These are phyloP conservation scores for Colletotrichum tofieldiae DNA, from an alignment of 2,329 filamentous ascomycete genomes.

Conservation along the genomic window DNA sequence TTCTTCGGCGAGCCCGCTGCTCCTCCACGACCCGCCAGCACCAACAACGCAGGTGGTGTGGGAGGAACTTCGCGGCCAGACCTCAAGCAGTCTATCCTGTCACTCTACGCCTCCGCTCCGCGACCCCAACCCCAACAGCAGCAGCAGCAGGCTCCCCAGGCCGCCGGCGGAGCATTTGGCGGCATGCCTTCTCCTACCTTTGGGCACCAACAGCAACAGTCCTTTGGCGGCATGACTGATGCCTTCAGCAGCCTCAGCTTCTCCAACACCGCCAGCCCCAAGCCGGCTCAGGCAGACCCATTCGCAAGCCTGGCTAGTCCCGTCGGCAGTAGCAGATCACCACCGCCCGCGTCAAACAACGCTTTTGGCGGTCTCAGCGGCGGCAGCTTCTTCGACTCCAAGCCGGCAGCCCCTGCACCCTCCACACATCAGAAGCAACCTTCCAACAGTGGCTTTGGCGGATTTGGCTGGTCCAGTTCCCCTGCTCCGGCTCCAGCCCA, in stretches of 20 bases:
- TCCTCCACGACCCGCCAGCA: slow-evolving; percentile 87
- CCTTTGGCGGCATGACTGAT: slow-evolving; percentile 80
- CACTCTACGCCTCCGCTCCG: slow-evolving; percentile 89
- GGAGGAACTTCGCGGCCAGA: slow-evolving; percentile 86
- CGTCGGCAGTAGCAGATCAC: slow-evolving; percentile 52
- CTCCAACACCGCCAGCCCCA: slow-evolving; percentile 57
- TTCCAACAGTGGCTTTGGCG: slow-evolving; percentile 75
- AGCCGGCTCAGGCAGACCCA: slow-evolving; percentile 67
- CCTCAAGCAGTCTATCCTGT: slow-evolving; percentile 96
- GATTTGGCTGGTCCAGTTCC: slow-evolving; percentile 74
- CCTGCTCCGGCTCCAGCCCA: slow-evolving; percentile 55
- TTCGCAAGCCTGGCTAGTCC: slow-evolving; percentile 73
- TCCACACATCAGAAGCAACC: slow-evolving; percentile 66
- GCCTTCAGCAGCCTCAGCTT: slow-evolving; percentile 73
- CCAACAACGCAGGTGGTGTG: slow-evolving; percentile 74
- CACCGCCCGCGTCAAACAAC: slow-evolving; percentile 54
- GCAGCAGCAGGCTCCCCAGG: slow-evolving; percentile 61
- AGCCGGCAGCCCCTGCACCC: slow-evolving; percentile 72
- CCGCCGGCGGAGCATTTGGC: slow-evolving; percentile 72
- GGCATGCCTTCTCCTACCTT: slow-evolving; percentile 73
- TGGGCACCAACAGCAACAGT: slow-evolving; percentile 63
- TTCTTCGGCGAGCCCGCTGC: slow-evolving; percentile 86
- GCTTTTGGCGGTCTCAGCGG: slow-evolving; percentile 74
- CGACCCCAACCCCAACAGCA: slow-evolving; percentile 76
- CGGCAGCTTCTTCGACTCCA: slow-evolving; percentile 87